These are phyloP conservation scores for Fomitiporia mediterranea DNA, from an alignment of 1,284 basidiomycete genomes.

Conservation along the genomic window DNA sequence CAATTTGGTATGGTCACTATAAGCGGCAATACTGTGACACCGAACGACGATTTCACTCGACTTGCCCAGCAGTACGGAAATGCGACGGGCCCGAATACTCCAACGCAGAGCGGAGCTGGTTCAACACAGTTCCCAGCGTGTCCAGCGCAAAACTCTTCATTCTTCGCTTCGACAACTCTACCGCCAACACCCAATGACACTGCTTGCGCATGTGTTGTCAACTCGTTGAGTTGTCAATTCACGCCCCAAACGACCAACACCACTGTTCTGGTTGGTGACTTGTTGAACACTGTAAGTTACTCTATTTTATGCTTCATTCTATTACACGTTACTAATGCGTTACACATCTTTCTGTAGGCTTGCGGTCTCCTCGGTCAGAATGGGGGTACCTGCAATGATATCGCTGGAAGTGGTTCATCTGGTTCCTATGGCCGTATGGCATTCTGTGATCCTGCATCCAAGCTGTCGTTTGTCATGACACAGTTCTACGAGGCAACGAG, in stretches of 20 bases:
- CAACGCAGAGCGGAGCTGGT: constrained; percentile 50
- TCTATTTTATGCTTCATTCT: neutral
- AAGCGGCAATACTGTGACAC: constrained; percentile 58
- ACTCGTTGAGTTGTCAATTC: constrained; percentile 68
- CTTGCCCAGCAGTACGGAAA: constrained; percentile 60
- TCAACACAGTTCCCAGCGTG: constrained; percentile 60
- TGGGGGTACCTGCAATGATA: constrained; percentile 62
- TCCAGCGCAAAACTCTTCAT: constrained; percentile 51
- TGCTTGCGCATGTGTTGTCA: constrained; percentile 76
- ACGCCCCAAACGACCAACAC: constrained; percentile 58
- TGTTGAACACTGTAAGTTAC: constrained; percentile 51
- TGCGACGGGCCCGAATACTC: constrained; percentile 60
- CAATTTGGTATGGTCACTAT: constrained; percentile 85
- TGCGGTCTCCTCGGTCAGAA: constrained; percentile 66
- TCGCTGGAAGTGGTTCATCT: constrained; percentile 66
- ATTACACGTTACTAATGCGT: neutral
- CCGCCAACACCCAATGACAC: constrained; percentile 80
- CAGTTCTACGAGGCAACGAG: constrained; percentile 69
- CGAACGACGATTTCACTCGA: constrained; percentile 62
- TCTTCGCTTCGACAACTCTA: constrained; percentile 63
- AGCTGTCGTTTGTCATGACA: constrained; percentile 82
- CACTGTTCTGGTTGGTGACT: constrained; percentile 60
- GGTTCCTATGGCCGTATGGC: constrained; percentile 77
- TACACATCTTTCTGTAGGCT: constrained; percentile 22
- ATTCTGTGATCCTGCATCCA: constrained; percentile 73